Evolutionary conservation across 106 monocot species (phyloP).

Genomic region (Hemerocallis citrina): DNA sequence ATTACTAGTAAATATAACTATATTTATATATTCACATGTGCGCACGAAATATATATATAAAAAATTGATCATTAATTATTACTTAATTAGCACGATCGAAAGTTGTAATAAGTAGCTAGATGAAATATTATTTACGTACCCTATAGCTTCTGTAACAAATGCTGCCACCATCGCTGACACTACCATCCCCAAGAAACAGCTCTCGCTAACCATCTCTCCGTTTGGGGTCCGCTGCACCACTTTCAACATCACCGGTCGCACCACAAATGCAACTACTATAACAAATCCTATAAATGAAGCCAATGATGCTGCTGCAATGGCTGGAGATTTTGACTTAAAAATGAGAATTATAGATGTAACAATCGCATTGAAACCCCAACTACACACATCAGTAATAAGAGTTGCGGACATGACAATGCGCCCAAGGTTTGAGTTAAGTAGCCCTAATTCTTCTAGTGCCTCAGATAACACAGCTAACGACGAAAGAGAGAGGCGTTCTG

Average conservation of each 20-base stretch:
- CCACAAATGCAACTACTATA: constrained; percentile 8
- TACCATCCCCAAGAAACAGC: constrained; percentile 14
- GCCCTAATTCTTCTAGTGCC: constrained; percentile 37
- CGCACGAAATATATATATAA: no score
- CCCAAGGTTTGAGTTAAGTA: constrained; percentile 49
- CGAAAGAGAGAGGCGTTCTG: constrained; percentile 25
- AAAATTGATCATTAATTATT: neutral
- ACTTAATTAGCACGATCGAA: no score
- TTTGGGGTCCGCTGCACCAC: constrained; percentile 15
- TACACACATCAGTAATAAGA: constrained; percentile 31
- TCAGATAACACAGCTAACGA: constrained; percentile 35
- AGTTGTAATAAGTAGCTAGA: no score
- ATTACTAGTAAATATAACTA: no score
- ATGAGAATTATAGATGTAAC: neutral
- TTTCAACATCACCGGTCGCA: constrained; percentile 8
- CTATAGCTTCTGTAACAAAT: constrained; percentile 13
- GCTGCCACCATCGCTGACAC: constrained; percentile 20
- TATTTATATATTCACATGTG: no score
- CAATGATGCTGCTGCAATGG: neutral
- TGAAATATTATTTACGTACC: no score
- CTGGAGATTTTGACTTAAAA: neutral
- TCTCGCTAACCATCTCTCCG: constrained; percentile 20
- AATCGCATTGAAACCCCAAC: constrained; percentile 9
- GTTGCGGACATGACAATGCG: constrained; percentile 36
- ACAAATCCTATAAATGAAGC: constrained; percentile 4